Conservation (phyloP, 805 yeast species). For the Barnettozyma pratensis region DNA sequence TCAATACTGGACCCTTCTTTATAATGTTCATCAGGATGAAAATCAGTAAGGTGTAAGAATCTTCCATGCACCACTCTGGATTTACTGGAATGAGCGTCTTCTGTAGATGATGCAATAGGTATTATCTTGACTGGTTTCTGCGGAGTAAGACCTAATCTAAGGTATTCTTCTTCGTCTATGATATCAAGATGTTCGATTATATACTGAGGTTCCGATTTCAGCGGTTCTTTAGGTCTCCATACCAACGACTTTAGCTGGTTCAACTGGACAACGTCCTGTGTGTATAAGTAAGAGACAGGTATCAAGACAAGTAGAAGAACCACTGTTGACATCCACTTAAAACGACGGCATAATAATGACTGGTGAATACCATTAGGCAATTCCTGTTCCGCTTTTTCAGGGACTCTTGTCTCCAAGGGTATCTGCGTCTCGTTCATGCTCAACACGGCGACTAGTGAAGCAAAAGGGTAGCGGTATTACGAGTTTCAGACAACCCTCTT, state of each 20-base stretch:
- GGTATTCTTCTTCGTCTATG: slow-evolving; percentile 25
- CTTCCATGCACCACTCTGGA: slow-evolving; percentile 48
- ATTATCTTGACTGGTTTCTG: slow-evolving; percentile 30
- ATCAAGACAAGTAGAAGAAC: no score
- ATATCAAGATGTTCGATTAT: slow-evolving; percentile 12
- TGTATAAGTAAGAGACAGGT: no score
- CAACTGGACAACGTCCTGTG: background rate
- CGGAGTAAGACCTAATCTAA: slow-evolving; percentile 35
- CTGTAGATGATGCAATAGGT: slow-evolving; percentile 8
- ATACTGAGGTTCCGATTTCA: background rate
- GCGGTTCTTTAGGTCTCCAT: background rate
- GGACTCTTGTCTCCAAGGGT: no score
- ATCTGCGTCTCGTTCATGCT: no score
- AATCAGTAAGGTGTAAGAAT: slow-evolving; percentile 80
- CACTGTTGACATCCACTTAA: no score
- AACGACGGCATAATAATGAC: no score
- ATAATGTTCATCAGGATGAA: slow-evolving; percentile 78
- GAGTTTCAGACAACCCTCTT: no score
- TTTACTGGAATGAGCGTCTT: slow-evolving; percentile 8
- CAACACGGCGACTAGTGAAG: no score
- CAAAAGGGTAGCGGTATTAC: no score
- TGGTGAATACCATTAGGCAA: no score
- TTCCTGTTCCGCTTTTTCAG: no score
- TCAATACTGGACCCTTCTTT: slow-evolving; percentile 44
- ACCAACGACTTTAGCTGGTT: no score